phyloP scores from a whole-genome alignment of 768 basidiomycete species.

The Russula ochroleuca region DNA sequence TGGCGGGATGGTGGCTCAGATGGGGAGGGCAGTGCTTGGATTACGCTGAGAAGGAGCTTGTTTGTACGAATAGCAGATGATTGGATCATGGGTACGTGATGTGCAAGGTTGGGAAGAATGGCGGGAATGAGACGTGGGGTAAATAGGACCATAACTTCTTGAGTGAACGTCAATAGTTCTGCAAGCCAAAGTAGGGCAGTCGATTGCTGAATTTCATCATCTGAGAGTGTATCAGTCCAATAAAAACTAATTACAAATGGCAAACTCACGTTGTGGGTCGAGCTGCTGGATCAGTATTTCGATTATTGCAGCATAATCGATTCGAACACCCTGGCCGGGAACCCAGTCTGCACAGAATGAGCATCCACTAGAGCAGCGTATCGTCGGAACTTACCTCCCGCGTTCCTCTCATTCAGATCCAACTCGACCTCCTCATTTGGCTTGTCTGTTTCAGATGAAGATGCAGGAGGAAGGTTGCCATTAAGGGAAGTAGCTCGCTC shows the following conservation, averaged over 20 bases:
- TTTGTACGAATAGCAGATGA: slow-evolving; percentile 83
- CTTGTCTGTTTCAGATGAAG: slow-evolving; percentile 31
- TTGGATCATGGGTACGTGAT: slow-evolving; percentile 86
- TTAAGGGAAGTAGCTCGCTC: slow-evolving; percentile 17
- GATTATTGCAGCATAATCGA: slow-evolving; percentile 88
- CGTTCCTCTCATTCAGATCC: slow-evolving; percentile 53
- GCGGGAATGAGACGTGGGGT: slow-evolving; percentile 90
- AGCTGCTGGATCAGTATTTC: slow-evolving; percentile 90
- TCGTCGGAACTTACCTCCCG: slow-evolving; percentile 38
- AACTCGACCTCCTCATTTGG: slow-evolving; percentile 34
- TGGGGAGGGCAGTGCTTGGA: slow-evolving; percentile 79
- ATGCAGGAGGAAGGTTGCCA: slow-evolving; percentile 31
- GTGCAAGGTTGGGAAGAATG: slow-evolving; percentile 91
- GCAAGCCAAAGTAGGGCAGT: slow-evolving; percentile 92
- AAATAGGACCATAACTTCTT: slow-evolving; percentile 91
- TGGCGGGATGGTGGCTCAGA: slow-evolving; percentile 43
- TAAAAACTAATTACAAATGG: not conserved
- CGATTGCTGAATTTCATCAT: slow-evolving; percentile 92
- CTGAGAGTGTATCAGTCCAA: slow-evolving; percentile 38
- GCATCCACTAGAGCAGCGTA: slow-evolving; percentile 4
- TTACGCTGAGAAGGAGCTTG: slow-evolving; percentile 75
- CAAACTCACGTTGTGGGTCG: slow-evolving; percentile 61
- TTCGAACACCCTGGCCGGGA: slow-evolving; percentile 88
- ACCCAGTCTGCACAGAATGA: slow-evolving; percentile 59
- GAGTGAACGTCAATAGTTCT: slow-evolving; percentile 81